phyloP scores from a whole-genome alignment of 2,329 filamentous ascomycete species.

The Ceratocystis diversiconidia region DNA sequence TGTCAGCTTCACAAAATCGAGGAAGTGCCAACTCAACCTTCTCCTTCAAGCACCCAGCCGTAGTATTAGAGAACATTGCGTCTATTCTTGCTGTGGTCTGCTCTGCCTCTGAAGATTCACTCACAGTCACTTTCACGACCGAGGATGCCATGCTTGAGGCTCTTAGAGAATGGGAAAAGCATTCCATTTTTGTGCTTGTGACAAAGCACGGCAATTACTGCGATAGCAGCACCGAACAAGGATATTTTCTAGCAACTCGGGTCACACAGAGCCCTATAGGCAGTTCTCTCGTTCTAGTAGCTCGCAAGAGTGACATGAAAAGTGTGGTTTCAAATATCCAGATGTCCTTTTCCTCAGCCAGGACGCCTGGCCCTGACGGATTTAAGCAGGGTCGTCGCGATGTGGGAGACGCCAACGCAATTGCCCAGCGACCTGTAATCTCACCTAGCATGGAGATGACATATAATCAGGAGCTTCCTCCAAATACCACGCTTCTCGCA shows the following conservation, averaged over 20 bases:
- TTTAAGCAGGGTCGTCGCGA: background rate
- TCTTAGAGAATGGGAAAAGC: background rate
- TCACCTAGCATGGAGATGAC: constrained; percentile 6
- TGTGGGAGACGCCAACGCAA: background rate
- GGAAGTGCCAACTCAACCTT: constrained; percentile 11
- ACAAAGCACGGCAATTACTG: constrained; percentile 5
- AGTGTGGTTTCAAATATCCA: background rate
- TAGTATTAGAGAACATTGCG: constrained; percentile 9
- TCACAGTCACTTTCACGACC: background rate
- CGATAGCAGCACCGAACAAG: background rate
- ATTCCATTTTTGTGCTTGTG: constrained; percentile 2
- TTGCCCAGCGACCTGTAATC: background rate
- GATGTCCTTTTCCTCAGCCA: constrained; percentile 2
- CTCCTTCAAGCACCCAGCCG: constrained; percentile 7
- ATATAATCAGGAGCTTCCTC: constrained; percentile 7
- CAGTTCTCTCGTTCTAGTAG: background rate
- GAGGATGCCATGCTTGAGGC: constrained; percentile 1
- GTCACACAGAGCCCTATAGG: background rate
- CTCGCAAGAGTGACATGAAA: background rate
- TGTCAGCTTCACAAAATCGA: background rate
- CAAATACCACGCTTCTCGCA: constrained; percentile 9
- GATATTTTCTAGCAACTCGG: constrained; percentile 7
- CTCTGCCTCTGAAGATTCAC: background rate
- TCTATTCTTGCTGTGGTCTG: background rate
- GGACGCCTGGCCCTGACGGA: background rate